Evolutionary conservation across 2,329 filamentous ascomycete species (phyloP).

Genomic region (Botryotinia narcissicola): DNA sequence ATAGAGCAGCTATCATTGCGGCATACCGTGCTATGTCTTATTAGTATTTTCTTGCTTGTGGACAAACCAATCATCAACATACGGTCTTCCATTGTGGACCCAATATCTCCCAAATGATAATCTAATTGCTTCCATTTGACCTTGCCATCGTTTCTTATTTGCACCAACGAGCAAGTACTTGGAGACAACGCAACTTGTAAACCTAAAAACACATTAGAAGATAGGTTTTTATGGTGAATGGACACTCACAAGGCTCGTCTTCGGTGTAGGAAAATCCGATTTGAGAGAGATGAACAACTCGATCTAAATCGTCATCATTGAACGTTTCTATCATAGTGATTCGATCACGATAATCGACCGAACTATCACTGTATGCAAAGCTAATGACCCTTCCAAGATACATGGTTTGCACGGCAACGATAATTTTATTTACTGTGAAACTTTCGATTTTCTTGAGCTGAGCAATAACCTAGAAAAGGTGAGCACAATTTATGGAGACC

Average conservation of each 20-base stretch:
- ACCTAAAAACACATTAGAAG: constrained; percentile 41
- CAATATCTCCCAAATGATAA: constrained; percentile 50
- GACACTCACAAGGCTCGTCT: constrained; percentile 59
- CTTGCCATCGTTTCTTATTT: constrained; percentile 57
- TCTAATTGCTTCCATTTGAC: constrained; percentile 57
- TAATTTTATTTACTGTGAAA: constrained; percentile 64
- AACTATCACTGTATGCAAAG: constrained; percentile 76
- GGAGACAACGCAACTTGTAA: constrained; percentile 61
- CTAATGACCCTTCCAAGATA: constrained; percentile 71
- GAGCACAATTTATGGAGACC: constrained; percentile 11
- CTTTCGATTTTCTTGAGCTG: constrained; percentile 64
- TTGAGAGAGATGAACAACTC: constrained; percentile 69
- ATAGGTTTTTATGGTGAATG: not conserved
- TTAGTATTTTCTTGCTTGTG: constrained; percentile 26
- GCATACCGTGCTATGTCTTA: constrained; percentile 48
- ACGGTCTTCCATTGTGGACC: constrained; percentile 51
- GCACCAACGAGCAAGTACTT: constrained; percentile 56
- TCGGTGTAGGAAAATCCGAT: constrained; percentile 72
- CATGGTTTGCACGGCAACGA: constrained; percentile 65
- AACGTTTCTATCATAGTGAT: constrained; percentile 68
- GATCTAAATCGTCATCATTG: constrained; percentile 60
- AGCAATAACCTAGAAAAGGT: constrained; percentile 42
- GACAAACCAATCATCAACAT: constrained; percentile 28
- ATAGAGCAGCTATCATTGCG: constrained; percentile 61
- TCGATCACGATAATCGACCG: constrained; percentile 76